These are phyloP conservation scores for Insectozyma bohioensis DNA, from an alignment of 1,139 yeast species.

Conservation along the genomic window DNA sequence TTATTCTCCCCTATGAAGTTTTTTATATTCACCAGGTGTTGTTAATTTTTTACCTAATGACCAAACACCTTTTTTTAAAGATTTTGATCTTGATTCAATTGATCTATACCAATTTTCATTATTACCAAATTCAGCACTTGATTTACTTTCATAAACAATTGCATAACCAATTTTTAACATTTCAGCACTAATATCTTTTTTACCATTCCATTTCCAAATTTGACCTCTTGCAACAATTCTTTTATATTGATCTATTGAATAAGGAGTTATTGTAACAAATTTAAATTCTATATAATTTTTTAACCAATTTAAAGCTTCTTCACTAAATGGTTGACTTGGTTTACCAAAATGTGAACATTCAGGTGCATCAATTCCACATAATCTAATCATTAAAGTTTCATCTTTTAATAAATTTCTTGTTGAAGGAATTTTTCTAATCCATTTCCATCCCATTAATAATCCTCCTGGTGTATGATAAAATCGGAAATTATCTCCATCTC, in stretches of 20 bases:
- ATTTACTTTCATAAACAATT: constrained; percentile 79
- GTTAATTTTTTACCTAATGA: constrained; percentile 48
- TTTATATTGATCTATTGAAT: constrained; percentile 83
- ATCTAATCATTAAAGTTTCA: constrained; percentile 63
- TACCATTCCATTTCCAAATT: constrained; percentile 73
- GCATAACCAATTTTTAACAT: constrained; percentile 85
- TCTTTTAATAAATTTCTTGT: constrained; percentile 50
- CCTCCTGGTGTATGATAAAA: constrained; percentile 97
- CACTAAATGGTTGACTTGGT: constrained; percentile 86
- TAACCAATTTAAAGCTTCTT: constrained; percentile 82
- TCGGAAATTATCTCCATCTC: constrained; percentile 95
- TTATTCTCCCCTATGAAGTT: constrained; percentile 18
- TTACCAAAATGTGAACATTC: constrained; percentile 94
- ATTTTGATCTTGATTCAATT: constrained; percentile 61
- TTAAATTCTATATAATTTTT: constrained; percentile 61
- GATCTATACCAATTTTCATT: constrained; percentile 57
- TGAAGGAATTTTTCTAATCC: constrained; percentile 60
- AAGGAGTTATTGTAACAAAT: constrained; percentile 71
- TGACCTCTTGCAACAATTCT: constrained; percentile 83
- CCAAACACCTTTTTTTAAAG: constrained; percentile 70
- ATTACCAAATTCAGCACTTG: constrained; percentile 85
- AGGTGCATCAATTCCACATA: constrained; percentile 98
- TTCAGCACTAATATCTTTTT: constrained; percentile 78
- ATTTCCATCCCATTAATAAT: constrained; percentile 84
- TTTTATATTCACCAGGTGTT: constrained; percentile 85